Conservation (phyloP, 768 basidiomycete species). For the Tulasnella sp. region DNA sequence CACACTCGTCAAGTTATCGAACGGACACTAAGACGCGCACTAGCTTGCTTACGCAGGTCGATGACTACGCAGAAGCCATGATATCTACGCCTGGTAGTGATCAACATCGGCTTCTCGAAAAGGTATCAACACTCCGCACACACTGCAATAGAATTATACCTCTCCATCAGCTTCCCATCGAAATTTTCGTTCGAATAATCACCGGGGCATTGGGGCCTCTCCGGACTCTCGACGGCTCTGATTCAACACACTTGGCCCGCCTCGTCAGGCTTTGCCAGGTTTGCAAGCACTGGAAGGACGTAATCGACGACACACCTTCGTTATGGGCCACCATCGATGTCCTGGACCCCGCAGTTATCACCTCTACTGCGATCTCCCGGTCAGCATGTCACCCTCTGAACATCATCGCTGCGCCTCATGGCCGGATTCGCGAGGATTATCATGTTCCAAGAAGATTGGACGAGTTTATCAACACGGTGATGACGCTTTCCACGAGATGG, state of each 20-base stretch:
- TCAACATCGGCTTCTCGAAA: too few relatives aligned
- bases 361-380: neutral
- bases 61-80: too few relatives aligned
- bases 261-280: neutral
- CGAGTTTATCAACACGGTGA: too few relatives aligned
- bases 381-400: neutral
- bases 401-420: neutral
- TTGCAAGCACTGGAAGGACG: neutral
- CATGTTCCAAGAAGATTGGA: too few relatives aligned
- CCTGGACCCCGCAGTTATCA: neutral
- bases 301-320: neutral
- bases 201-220: neutral
- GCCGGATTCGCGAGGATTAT: too few relatives aligned
- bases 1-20: too few relatives aligned
- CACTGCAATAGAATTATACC: neutral
- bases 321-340: neutral
- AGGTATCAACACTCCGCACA: neutral
- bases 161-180: neutral
- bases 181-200: neutral
- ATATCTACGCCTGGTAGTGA: too few relatives aligned
- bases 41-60: too few relatives aligned
- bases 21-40: too few relatives aligned
- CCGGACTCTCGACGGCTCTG: neutral
- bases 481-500: too few relatives aligned
- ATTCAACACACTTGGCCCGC: neutral